phyloP scores from a whole-genome alignment of 169 alveolate genomes.

The Plasmodium cynomolgi region DNA sequence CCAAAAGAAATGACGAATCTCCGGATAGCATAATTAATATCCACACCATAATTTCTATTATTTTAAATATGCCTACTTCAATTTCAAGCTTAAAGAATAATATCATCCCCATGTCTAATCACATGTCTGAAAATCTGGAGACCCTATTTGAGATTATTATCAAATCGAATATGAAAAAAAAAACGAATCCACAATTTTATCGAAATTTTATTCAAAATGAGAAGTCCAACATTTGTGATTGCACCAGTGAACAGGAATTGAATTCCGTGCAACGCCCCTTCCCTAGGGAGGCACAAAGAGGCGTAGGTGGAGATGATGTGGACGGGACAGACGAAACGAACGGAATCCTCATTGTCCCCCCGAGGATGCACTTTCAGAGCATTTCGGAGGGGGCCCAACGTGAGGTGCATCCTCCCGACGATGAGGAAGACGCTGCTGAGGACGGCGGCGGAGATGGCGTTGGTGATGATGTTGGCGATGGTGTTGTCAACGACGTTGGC shows the following conservation, averaged over 20 bases:
- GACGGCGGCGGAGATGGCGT: neutral
- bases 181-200: conserved; percentile 16
- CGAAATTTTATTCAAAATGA: conserved; percentile 17
- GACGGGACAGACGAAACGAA: neutral
- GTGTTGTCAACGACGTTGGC: neutral
- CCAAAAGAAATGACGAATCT: conserved; percentile 39
- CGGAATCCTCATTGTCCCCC: neutral
- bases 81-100: conserved; percentile 53
- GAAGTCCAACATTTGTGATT: neutral
- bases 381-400: conserved; percentile 21
- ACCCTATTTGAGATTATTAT: conserved; percentile 34
- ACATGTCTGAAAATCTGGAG: conserved; percentile 55
- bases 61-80: conserved; percentile 50
- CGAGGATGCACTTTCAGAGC: conserved; percentile 32
- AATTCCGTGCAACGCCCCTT: neutral
- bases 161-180: conserved; percentile 33
- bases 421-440: too few relatives aligned
- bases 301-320: neutral
- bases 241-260: conserved; percentile 1
- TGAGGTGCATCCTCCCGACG: neutral
- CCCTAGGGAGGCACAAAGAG: neutral
- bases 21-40: conserved; percentile 60
- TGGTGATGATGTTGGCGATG: neutral
- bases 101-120: conserved; percentile 42
- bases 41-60: conserved; percentile 55